Evolutionary conservation across 139 green algal genomes (phyloP).

Genomic region (Zygnema circumcarinatum): DNA sequence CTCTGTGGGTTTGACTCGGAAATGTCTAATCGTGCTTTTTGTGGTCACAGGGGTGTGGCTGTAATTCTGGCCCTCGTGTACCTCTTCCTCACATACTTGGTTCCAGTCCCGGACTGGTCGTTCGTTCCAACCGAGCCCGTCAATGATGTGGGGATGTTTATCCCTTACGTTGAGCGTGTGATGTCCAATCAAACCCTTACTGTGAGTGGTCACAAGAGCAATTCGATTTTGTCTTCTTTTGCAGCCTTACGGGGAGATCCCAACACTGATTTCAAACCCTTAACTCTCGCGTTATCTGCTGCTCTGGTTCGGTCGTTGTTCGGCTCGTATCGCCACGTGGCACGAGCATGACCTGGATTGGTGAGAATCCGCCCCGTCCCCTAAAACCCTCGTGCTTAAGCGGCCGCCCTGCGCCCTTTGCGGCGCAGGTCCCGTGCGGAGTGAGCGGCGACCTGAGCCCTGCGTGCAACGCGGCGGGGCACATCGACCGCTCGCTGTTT

Average conservation of each 20-base stretch:
- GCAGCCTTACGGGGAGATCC: no score
- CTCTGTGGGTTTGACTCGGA: no score
- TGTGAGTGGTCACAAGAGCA: no score
- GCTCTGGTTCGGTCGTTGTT: no score
- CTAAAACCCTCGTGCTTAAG: no score
- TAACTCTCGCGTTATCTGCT: no score
- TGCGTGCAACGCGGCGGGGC: constrained; percentile 15
- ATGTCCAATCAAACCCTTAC: neutral
- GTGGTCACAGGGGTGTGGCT: constrained; percentile 13
- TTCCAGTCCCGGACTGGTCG: constrained; percentile 22
- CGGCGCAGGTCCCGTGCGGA: constrained; percentile 4
- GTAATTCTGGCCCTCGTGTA: constrained; percentile 9
- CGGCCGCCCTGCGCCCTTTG: neutral
- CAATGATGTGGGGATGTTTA: neutral
- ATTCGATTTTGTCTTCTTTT: no score
- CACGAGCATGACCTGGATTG: no score
- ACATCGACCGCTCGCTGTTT: constrained; percentile 17
- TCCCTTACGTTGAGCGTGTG: neutral
- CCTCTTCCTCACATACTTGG: constrained; percentile 8
- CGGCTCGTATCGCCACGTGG: no score
- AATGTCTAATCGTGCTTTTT: no score
- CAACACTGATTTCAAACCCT: no score
- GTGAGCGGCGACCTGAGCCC: neutral
- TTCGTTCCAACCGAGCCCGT: neutral
- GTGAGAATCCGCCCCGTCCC: no score